phyloP scores from a whole-genome alignment of 2,329 filamentous ascomycete genomes.

The Pseudogymnoascus sp. region DNA sequence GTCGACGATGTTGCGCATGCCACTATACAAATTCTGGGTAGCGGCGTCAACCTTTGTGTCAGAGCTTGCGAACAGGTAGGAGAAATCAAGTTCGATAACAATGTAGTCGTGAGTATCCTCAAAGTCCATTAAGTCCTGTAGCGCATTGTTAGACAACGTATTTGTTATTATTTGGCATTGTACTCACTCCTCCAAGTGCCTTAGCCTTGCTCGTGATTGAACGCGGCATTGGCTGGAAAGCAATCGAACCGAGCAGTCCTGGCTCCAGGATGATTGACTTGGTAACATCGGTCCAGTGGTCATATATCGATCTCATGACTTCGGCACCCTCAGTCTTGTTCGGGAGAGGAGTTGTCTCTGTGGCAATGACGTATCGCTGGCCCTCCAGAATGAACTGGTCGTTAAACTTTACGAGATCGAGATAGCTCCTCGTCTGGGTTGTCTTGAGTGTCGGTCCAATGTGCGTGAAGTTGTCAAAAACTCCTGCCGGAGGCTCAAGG shows the following conservation, averaged over 20 bases:
- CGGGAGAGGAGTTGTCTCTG: constrained; percentile 11
- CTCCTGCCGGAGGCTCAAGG: constrained; percentile 37
- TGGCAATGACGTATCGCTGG: constrained; percentile 12
- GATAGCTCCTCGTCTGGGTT: constrained; percentile 1
- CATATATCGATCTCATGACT: constrained; percentile 9
- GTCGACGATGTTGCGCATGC: not conserved
- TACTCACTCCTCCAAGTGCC: constrained; percentile 14
- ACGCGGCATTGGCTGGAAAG: constrained; percentile 28
- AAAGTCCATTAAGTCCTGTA: constrained; percentile 21
- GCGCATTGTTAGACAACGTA: not conserved
- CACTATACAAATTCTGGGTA: constrained; percentile 5
- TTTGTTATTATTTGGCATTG: not conserved
- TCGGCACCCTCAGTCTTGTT: not conserved
- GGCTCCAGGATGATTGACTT: constrained; percentile 21
- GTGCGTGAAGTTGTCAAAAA: constrained; percentile 42
- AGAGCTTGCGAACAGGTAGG: constrained; percentile 14
- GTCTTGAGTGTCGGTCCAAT: constrained; percentile 24
- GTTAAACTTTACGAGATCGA: constrained; percentile 9
- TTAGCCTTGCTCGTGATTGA: constrained; percentile 18
- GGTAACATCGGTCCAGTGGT: not conserved
- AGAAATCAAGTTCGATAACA: constrained; percentile 27
- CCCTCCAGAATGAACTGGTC: constrained; percentile 2
- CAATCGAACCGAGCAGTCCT: constrained; percentile 20
- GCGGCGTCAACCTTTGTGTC: constrained; percentile 3
- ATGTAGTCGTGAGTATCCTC: constrained; percentile 21